Conservation (phyloP, 345 rosid species). For the Salix exigua region DNA sequence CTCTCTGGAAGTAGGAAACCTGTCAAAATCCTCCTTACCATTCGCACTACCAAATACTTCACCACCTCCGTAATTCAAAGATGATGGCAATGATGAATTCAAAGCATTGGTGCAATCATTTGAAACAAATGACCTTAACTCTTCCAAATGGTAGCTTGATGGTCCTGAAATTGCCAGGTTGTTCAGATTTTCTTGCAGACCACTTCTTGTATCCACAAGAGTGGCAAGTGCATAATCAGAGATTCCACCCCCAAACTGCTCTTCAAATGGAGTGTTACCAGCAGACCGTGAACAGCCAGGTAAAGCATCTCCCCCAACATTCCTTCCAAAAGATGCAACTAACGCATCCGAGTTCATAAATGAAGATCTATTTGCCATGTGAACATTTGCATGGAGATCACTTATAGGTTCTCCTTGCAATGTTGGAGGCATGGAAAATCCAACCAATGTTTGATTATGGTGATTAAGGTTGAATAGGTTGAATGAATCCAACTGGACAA, state of each 20-base stretch:
- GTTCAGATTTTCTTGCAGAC: conserved; percentile 36
- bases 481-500: conserved; percentile 27
- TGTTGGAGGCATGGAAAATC: conserved; percentile 25
- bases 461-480: conserved; percentile 25
- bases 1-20: conserved; percentile 33
- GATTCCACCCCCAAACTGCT: conserved; percentile 36
- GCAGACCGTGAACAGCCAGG: conserved; percentile 14
- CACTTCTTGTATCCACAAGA: conserved; percentile 30
- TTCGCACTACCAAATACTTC: conserved; percentile 31
- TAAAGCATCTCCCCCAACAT: conserved; percentile 15
- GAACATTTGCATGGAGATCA: conserved; percentile 16
- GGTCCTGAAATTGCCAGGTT: conserved; percentile 23
- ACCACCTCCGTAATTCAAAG: conserved; percentile 27
- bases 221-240: conserved; percentile 33
- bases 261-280: conserved; percentile 25
- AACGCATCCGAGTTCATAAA: conserved; percentile 22
- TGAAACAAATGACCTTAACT: conserved; percentile 22
- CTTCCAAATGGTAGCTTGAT: conserved; percentile 32
- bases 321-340: conserved; percentile 25
- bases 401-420: conserved; percentile 34
- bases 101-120: conserved; percentile 28
- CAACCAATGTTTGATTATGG: conserved; percentile 26
- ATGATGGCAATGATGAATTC: conserved; percentile 27
- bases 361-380: conserved; percentile 12
- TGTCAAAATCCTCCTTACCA: conserved; percentile 28